A percentile compares a stretch with the other conserved stretches of the same genome.
Evolutionary conservation across 1,284 basidiomycete genomes (phyloP).

Genomic region (Leccinum glutinopallens): DNA sequence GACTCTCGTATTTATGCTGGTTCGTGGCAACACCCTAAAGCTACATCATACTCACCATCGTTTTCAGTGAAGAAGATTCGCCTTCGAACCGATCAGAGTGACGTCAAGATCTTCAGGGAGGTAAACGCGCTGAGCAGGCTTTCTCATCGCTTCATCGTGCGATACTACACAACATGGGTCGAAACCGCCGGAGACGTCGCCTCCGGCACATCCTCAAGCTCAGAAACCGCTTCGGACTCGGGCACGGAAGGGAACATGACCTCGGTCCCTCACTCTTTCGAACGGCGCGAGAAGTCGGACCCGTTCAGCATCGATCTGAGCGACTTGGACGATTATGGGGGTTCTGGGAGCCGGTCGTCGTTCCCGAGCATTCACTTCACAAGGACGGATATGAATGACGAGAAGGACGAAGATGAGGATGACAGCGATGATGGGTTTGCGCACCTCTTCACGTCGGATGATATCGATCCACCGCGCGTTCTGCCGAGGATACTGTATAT

Average conservation of each 20-base stretch:
- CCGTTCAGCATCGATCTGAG: constrained; percentile 61
- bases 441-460: constrained; percentile 39
- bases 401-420: constrained; percentile 42
- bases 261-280: constrained; percentile 48
- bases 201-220: constrained; percentile 48
- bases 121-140: constrained; percentile 88
- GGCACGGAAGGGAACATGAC: constrained; percentile 52
- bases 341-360: constrained; percentile 54
- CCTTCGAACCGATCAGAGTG: constrained; percentile 76
- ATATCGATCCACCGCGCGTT: constrained; percentile 39
- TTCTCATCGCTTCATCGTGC: constrained; percentile 88
- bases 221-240: constrained; percentile 41
- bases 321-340: constrained; percentile 56
- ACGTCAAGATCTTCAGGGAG: constrained; percentile 89
- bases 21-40: constrained; percentile 31
- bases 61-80: constrained; percentile 84
- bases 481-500: constrained; percentile 78
- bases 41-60: constrained; percentile 1
- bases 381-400: constrained; percentile 42
- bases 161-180: constrained; percentile 87
- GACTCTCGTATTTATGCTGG: constrained; percentile 75
- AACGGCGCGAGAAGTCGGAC: constrained; percentile 41
- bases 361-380: constrained; percentile 82
- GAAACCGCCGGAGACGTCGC: constrained; percentile 61
- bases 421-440: constrained; percentile 43